Evolutionary conservation across 805 yeast genomes (phyloP).

Genomic region (Kuraishia ogatae): DNA sequence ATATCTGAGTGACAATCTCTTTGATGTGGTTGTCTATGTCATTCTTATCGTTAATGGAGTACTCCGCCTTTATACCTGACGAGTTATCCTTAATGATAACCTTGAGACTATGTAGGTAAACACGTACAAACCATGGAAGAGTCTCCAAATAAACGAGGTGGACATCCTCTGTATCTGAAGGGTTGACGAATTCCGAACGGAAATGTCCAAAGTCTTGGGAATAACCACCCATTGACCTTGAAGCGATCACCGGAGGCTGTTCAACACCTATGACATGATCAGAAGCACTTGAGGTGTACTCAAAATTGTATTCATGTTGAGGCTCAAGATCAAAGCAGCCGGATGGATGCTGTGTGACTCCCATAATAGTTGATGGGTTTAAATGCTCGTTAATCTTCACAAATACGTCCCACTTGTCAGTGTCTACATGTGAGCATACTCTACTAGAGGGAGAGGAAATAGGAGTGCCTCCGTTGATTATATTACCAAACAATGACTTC

Average conservation of each 20-base stretch:
- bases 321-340: constrained; percentile 16
- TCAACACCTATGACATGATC: constrained; percentile 27
- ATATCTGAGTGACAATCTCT: constrained; percentile 37
- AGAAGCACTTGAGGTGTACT: constrained; percentile 37
- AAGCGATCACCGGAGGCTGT: constrained; percentile 59
- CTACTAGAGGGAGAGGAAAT: constrained; percentile 35
- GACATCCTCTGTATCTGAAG: constrained; percentile 34
- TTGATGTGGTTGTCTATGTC: constrained; percentile 20
- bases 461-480: constrained; percentile 55
- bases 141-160: constrained; percentile 64
- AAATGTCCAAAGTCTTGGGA: constrained; percentile 90
- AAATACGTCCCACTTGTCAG: constrained; percentile 38
- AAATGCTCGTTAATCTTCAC: constrained; percentile 8
- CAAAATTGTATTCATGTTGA: constrained; percentile 24
- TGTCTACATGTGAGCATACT: constrained; percentile 33
- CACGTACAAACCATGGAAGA: constrained; percentile 87
- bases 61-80: constrained; percentile 4
- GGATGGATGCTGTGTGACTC: neutral
- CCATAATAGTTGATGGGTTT: neutral
- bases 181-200: constrained; percentile 70
- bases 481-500: constrained; percentile 60
- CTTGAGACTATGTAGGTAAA: constrained; percentile 65
- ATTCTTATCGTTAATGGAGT: constrained; percentile 9
- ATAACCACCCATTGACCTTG: constrained; percentile 84
- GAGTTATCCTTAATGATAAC: constrained; percentile 19